Base-by-base conservation (phyloP, 306 rosid genomes). In the Vachellia pachyceras region DNA sequence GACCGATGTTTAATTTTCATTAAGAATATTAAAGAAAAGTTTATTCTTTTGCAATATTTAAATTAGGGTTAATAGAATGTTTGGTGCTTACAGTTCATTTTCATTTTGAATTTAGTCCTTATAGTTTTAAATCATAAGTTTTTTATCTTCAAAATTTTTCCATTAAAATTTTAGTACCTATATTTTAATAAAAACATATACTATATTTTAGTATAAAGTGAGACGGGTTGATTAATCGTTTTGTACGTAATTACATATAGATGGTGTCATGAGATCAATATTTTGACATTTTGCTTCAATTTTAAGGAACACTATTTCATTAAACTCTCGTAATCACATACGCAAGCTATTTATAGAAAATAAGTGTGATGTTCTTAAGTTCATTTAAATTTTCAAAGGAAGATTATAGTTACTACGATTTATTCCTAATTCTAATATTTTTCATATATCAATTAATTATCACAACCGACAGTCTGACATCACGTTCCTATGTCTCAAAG, bases 261-360 rank as follows among this genome's bases (percentile, higher is more conserved):
- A 50, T 50, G 57, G 22, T 50, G 17, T 18, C 10, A 18, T 71
- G 46, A 49, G 18, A 39, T 49, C 23, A 68, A 78, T 52, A 49
- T 37, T 57, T 9, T 23, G 9, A 15, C 46, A 3, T 39, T 5
- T 0, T 69, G 5, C 52, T 20, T 69, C 52, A 11, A 15, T 20
- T 69, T 40, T 13, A 20, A 4, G 50, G 37, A 12, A 20, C 20
- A 63, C 33, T 11, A 57, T 20, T 40, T 40, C 46, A 37, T 66
- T 66, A 20, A 35, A 35, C 22, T 77, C 39, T 20, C 23, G 66
- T 67, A 77, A 37, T 68, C 75, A 39, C 49, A 69, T 9, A 58
- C 72, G 46, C 10, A 39, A 67, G 72, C 72, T 23, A 60, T 39
- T 15, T 60, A 11, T 18, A 17, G 22, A 37, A 67, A 67, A 67